Conservation (phyloP, 352 stramenopile genomes). For the Thalassiosira ordinaria region DNA sequence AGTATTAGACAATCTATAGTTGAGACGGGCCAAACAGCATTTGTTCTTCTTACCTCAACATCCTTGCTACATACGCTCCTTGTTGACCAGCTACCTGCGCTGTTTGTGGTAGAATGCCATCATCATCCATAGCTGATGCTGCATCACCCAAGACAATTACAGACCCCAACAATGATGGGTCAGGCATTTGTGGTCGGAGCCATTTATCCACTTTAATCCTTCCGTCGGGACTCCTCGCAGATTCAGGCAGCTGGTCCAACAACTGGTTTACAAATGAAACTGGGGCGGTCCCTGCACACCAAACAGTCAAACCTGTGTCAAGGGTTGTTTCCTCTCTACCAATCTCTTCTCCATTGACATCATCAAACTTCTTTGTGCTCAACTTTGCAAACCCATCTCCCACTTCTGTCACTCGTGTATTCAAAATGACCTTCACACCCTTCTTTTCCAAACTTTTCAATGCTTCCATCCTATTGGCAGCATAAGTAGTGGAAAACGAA, state of each 20-base stretch:
- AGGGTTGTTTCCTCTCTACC: constrained; percentile 49
- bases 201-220: constrained; percentile 81
- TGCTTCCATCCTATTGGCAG: constrained; percentile 41
- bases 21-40: background rate
- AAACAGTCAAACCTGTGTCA: constrained; percentile 81
- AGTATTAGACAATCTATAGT: no score
- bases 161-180: constrained; percentile 56
- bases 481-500: no score
- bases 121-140: constrained; percentile 46
- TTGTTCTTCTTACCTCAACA: constrained; percentile 59
- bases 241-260: constrained; percentile 63
- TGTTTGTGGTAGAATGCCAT: constrained; percentile 82
- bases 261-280: constrained; percentile 79
- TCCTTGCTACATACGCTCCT: constrained; percentile 82
- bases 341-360: constrained; percentile 40
- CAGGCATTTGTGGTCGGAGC: constrained; percentile 60
- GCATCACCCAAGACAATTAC: constrained; percentile 83
- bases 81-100: constrained; percentile 89
- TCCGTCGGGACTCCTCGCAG: constrained; percentile 59
- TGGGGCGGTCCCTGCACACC: constrained; percentile 78
- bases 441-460: constrained; percentile 54
- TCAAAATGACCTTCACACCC: constrained; percentile 79
- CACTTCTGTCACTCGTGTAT: constrained; percentile 69
- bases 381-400: constrained; percentile 62
- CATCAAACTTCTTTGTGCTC: constrained; percentile 57